These are phyloP conservation scores for Sugiyamaella americana DNA, from an alignment of 805 yeast species.

Conservation along the genomic window DNA sequence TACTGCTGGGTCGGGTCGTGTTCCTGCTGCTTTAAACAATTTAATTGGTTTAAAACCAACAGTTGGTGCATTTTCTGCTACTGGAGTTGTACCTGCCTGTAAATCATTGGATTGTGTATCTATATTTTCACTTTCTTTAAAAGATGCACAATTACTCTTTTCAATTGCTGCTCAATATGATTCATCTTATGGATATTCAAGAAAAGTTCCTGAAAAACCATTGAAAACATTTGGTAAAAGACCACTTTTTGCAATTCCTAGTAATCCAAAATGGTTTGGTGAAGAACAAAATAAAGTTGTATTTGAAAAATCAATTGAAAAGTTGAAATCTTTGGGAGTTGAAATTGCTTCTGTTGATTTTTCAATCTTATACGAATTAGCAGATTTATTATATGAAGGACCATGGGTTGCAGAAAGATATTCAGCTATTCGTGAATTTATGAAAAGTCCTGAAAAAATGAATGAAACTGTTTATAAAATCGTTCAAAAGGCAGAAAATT, in stretches of 20 bases:
- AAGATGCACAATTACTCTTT: constrained; percentile 79
- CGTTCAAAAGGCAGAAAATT: constrained; percentile 69
- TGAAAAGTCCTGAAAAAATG: constrained; percentile 64
- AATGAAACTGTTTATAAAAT: constrained; percentile 81
- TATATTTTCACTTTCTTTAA: constrained; percentile 66
- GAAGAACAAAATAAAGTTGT: constrained; percentile 71
- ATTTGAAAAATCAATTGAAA: constrained; percentile 55
- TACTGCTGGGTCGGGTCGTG: constrained; percentile 97
- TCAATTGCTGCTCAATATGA: constrained; percentile 69
- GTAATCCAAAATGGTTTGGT: constrained; percentile 67
- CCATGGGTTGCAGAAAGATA: constrained; percentile 98
- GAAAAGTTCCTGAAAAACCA: constrained; percentile 66
- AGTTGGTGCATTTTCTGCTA: constrained; percentile 75
- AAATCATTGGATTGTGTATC: constrained; percentile 91
- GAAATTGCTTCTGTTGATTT: constrained; percentile 63
- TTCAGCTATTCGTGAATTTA: constrained; percentile 69
- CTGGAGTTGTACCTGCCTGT: constrained; percentile 97
- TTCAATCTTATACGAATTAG: constrained; percentile 68
- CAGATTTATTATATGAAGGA: constrained; percentile 87
- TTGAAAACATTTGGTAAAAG: constrained; percentile 48
- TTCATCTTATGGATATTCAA: constrained; percentile 70
- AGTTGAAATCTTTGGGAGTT: constrained; percentile 49
- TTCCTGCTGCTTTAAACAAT: constrained; percentile 93
- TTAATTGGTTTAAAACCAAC: constrained; percentile 90
- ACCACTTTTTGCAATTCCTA: constrained; percentile 74